These are phyloP conservation scores for Phenoliferia sp. DNA, from an alignment of 1,284 basidiomycete species.

Conservation along the genomic window DNA sequence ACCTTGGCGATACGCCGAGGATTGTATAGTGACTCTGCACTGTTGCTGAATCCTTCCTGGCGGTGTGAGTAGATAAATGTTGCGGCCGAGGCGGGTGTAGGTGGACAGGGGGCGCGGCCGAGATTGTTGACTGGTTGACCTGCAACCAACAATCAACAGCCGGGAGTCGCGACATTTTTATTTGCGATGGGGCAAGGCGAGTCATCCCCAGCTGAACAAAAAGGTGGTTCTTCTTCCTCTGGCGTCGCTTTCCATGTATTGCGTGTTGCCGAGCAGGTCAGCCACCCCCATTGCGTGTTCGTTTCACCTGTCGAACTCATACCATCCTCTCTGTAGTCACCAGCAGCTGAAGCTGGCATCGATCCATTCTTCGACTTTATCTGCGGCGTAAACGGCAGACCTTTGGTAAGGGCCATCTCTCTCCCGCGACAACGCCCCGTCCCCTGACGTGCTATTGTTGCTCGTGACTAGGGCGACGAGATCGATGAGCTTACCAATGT, in stretches of 20 bases:
- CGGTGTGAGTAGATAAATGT: too few relatives aligned
- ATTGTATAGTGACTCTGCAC: constrained; percentile 8
- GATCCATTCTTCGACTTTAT: constrained; percentile 98
- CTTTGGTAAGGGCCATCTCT: constrained; percentile 17
- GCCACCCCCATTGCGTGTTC: background rate
- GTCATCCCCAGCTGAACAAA: constrained; percentile 1
- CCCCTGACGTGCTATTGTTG: background rate
- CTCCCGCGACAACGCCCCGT: background rate
- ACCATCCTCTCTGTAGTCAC: constrained; percentile 17
- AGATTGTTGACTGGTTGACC: background rate
- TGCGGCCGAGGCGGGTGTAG: too few relatives aligned
- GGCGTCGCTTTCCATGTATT: constrained; percentile 30
- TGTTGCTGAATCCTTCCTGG: too few relatives aligned
- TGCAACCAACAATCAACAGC: background rate
- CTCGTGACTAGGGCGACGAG: constrained; percentile 38
- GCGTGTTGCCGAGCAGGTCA: constrained; percentile 29
- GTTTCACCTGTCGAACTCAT: background rate
- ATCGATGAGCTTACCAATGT: constrained; percentile 72
- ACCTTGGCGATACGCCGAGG: background rate
- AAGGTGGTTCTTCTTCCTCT: background rate
- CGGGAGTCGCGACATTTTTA: background rate
- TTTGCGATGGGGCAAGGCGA: constrained; percentile 30
- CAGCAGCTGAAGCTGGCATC: constrained; percentile 50
- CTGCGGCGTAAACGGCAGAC: constrained; percentile 71
- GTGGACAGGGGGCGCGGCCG: too few relatives aligned